Evolutionary conservation across 1,284 basidiomycete species (phyloP), one percentile per base, ranked within the genome.

Genomic region (Coniophora puteana): DNA sequence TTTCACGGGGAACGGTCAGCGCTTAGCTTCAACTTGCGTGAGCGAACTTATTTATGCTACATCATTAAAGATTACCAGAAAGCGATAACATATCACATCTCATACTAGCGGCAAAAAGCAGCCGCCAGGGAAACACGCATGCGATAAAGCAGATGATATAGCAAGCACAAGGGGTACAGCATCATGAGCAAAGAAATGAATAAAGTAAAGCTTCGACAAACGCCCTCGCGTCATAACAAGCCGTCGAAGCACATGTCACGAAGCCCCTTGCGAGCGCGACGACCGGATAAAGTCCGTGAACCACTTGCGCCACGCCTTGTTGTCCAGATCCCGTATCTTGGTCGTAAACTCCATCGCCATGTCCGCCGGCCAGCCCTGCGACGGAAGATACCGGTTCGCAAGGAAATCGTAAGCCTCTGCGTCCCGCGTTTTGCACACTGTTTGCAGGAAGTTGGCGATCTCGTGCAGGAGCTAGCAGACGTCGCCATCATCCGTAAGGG

Each of bases 361-460:
- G 21, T 86, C 78, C 8, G 76, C 63, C 16, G 94, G 93, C 76
- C 93, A 96, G 48, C 84, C 79, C 62, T 95, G 84, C 11, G 90
- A 81, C 2, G 95, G 93, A 20, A 99, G 76, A 63, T 93, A 93
- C 27, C 84, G 80, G 36, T 69, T 74, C 8, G 84, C 63, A 50
- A 99, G 80, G 66, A 86, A 97, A 43, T 87, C 78, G 56, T 87
- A 78, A 2, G 87, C 86, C 66, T 99, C 96, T 44, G 81, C 69
- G 0, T 90, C 91, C 44, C 96, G 74, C 11, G 82, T 82, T 56
- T 78, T 81, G 47, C 80, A 77, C 13, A 95, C 77, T 3, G 78
- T 76, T 58, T 96, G 91, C 26, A 98, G 67, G 40, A 97, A 74
- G 53, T 80, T 82, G 47, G 87, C 85, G 43, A 96, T 87, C 58